These are phyloP conservation scores for Suhomyces coccinellae DNA, from an alignment of 1,139 yeast species.

Conservation along the genomic window DNA sequence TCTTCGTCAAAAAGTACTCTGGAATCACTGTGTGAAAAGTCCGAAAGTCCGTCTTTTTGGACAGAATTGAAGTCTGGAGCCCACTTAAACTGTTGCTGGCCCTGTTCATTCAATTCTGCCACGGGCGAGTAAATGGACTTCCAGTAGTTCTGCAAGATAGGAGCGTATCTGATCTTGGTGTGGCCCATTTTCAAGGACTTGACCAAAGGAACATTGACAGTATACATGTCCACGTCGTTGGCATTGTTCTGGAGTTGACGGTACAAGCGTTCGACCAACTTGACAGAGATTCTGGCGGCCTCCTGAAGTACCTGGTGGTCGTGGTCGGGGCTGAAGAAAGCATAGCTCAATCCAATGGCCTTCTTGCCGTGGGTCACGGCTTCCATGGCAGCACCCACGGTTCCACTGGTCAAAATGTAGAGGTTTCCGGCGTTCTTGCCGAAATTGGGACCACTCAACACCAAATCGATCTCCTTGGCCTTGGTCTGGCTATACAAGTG, in stretches of 20 bases:
- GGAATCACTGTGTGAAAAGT: slow-evolving; percentile 57
- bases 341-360: slow-evolving; percentile 81
- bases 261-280: slow-evolving; percentile 58
- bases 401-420: slow-evolving; percentile 90
- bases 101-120: slow-evolving; percentile 23
- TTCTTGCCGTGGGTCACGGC: slow-evolving; percentile 77
- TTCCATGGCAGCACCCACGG: slow-evolving; percentile 97
- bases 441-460: slow-evolving; percentile 91
- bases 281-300: slow-evolving; percentile 70
- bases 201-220: slow-evolving; percentile 80
- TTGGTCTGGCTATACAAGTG: slow-evolving; percentile 56
- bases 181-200: slow-evolving; percentile 46
- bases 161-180: slow-evolving; percentile 71
- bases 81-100: slow-evolving; percentile 62
- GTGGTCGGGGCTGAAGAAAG: slow-evolving; percentile 61
- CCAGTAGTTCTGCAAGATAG: slow-evolving; percentile 81
- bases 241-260: slow-evolving; percentile 51
- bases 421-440: slow-evolving; percentile 93
- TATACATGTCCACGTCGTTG: slow-evolving; percentile 63
- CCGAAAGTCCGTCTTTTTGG: slow-evolving; percentile 56
- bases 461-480: slow-evolving; percentile 69
- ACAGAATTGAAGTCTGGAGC: slow-evolving; percentile 76
- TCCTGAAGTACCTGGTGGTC: slow-evolving; percentile 53
- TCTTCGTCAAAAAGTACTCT: slow-evolving; percentile 53
- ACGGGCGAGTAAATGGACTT: slow-evolving; percentile 49